phyloP scores from a whole-genome alignment of 306 rosid genomes.

The Ceratonia siliqua region DNA sequence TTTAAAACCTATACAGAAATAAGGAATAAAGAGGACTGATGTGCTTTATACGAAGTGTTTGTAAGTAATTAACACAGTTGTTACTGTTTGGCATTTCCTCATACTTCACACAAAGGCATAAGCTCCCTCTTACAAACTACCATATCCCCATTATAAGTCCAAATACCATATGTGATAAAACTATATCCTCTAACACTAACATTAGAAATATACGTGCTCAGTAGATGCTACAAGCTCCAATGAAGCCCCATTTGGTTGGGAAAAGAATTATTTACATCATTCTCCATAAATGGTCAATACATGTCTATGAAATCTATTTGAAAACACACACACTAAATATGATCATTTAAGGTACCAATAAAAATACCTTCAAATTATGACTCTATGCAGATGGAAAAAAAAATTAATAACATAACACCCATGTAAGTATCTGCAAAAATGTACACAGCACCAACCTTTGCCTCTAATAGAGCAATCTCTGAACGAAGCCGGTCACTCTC shows the following conservation, averaged over 20 bases:
- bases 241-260: constrained; percentile 19
- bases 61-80: not conserved
- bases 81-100: not conserved
- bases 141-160: not conserved
- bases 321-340: constrained; percentile 16
- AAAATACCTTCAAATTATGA: constrained; percentile 6
- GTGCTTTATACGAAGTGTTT: not conserved
- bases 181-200: not conserved
- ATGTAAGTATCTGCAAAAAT: constrained; percentile 14
- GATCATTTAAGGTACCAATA: constrained; percentile 1
- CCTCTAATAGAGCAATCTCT: constrained; percentile 88
- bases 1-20: not conserved
- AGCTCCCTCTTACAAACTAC: not conserved
- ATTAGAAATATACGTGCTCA: not conserved
- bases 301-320: not conserved
- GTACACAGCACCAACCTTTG: constrained; percentile 64
- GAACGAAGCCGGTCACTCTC: constrained; percentile 60
- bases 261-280: not conserved
- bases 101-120: not conserved
- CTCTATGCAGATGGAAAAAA: not conserved
- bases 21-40: not conserved
- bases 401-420: constrained; percentile 10
- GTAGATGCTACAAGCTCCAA: constrained; percentile 1
- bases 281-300: not conserved
- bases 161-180: not conserved